Evolutionary conservation across 2,329 filamentous ascomycete genomes (phyloP), one percentile per base, ranked within the genome.

Genomic region (Calonectria pteridis): DNA sequence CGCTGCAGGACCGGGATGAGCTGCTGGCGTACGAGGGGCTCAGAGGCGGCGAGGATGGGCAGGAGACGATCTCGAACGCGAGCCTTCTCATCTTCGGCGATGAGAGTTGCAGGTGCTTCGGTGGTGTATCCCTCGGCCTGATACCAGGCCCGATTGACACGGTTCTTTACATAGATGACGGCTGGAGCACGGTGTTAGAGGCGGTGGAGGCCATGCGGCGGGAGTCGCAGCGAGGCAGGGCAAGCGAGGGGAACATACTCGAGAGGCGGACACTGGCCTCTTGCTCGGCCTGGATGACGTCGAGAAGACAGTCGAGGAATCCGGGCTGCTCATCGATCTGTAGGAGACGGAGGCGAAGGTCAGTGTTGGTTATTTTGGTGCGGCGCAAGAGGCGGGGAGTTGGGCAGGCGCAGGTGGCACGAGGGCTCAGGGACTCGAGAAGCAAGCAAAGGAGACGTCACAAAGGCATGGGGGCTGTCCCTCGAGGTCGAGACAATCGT

Each of bases 121-220:
- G 91, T 90, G 76, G 93, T 91, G 82, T 90, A 92, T 77, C 96
- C 94, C 77, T 97, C 94, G 82, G 90, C 89, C 76, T 91, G 92
- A 70, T 93, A 91, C 97, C 97, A 99, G 81, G 95, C 95, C 83
- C 96, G 94, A 84, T 94, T 96, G 84, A 98, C 94, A 83, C 96
- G 94, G 87, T 99, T 98, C 88, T 99, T 99, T 84, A 98, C 92
- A 87, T 98, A 99, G 80, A 99, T 95, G 83, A 96, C 96, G 82
- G 95, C 96, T 98, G 85, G 75, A 68, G 62, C 71, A 67, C 58
- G 10, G 51, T 10, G 75, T 78, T 71, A 78, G 78, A 62, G 71
- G 74, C 49, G 43, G 59, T 73, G 64, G 51, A 67, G 58, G 78
- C 81, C 81, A 77, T 79, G 76, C 75, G 79, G 74, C 75, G 79